A percentile compares a stretch with the other conserved stretches of the same genome.
Conservation (phyloP, 352 stramenopile species). For the Elongisporangium senticosum region DNA sequence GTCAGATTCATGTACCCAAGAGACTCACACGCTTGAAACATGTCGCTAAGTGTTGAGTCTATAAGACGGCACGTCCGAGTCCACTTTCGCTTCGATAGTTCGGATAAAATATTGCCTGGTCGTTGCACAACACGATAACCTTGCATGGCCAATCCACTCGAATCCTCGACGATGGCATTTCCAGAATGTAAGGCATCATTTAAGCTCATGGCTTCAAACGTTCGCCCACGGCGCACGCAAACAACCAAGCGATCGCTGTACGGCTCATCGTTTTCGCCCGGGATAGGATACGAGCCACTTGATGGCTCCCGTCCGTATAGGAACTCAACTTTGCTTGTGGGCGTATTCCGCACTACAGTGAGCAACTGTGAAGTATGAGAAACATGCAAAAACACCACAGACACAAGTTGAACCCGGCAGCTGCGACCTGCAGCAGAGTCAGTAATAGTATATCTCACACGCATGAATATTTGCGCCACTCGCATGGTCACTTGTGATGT, state of each 20-base stretch:
- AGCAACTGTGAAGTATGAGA: not conserved
- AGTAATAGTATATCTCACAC: not conserved
- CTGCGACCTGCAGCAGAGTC: not conserved
- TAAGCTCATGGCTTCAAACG: slow-evolving; percentile 34
- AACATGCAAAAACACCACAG: not conserved
- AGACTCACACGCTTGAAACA: no score
- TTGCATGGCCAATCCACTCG: no score
- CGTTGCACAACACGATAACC: no score
- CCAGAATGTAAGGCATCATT: slow-evolving; percentile 19
- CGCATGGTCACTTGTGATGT: no score
- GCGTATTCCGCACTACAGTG: not conserved
- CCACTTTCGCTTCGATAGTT: no score
- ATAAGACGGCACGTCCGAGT: no score
- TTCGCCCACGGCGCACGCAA: slow-evolving; percentile 26
- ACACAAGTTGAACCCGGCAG: not conserved
- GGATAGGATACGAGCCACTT: slow-evolving; percentile 9
- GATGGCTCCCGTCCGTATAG: slow-evolving; percentile 14
- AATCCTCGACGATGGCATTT: no score
- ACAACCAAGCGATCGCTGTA: slow-evolving; percentile 41
- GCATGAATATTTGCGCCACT: no score
- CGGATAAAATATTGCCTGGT: no score
- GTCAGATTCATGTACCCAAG: not conserved
- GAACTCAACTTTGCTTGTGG: not conserved
- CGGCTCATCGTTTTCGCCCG: slow-evolving; percentile 40
- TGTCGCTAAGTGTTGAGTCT: no score